Evolutionary conservation across 192 early-diverging fungal genomes (phyloP).

Genomic region (Entomortierella beljakovae): DNA sequence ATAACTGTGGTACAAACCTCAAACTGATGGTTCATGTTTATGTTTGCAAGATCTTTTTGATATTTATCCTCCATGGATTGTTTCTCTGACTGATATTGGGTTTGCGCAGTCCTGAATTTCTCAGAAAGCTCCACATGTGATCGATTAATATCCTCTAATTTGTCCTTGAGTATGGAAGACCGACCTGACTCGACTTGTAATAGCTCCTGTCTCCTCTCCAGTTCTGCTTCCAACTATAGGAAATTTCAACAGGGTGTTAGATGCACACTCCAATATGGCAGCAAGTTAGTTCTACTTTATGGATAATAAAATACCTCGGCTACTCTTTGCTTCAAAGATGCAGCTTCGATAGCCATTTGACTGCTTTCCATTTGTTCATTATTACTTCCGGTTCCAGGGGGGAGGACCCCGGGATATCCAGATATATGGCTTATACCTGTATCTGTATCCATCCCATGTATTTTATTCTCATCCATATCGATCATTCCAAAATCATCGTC

Average conservation of each 20-base stretch:
- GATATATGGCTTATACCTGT: neutral
- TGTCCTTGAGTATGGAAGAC: constrained; percentile 14
- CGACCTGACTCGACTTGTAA: constrained; percentile 24
- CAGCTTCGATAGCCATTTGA: constrained; percentile 1
- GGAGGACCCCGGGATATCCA: neutral
- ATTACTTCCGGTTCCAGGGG: neutral
- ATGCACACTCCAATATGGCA: too few species aligned
- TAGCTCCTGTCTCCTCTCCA: constrained; percentile 14
- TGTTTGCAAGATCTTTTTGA: constrained; percentile 17
- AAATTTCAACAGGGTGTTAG: too few species aligned
- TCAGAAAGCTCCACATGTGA: neutral
- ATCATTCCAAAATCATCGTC: constrained; percentile 21
- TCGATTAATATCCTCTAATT: constrained; percentile 12
- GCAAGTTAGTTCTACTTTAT: too few species aligned
- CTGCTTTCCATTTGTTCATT: neutral
- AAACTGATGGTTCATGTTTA: constrained; percentile 30
- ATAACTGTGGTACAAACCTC: constrained; percentile 14
- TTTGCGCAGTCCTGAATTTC: neutral
- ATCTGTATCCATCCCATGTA: neutral
- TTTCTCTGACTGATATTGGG: constrained; percentile 13
- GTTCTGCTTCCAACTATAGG: constrained; percentile 8
- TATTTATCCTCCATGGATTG: constrained; percentile 13
- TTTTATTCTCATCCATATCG: constrained; percentile 8
- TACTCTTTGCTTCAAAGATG: constrained; percentile 7
- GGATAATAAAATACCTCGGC: constrained; percentile 13